Evolutionary conservation across 108 stramenopile species (phyloP).

Genomic region (Asterionellopsis glacialis): DNA sequence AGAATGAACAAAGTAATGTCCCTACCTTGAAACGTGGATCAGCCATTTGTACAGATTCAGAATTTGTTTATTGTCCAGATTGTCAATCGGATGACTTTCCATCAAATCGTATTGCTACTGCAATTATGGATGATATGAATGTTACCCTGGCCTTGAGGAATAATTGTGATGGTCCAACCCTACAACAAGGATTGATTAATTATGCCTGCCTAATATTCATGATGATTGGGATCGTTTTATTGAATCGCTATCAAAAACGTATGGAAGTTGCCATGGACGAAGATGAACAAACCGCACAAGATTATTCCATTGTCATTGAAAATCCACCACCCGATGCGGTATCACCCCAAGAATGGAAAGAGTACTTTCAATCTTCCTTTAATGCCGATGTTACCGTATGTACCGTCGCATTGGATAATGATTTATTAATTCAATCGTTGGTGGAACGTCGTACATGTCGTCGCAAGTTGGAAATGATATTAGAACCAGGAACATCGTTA

Average conservation of each 20-base stretch:
- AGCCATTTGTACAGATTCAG: slow-evolving; percentile 44
- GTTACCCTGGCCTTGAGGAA: slow-evolving; percentile 56
- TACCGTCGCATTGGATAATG: slow-evolving; percentile 83
- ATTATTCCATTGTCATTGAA: slow-evolving; percentile 78
- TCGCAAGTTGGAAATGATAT: slow-evolving; percentile 37
- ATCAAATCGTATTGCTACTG: slow-evolving; percentile 11
- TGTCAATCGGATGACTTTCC: slow-evolving; percentile 29
- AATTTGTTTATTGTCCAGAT: slow-evolving; percentile 60
- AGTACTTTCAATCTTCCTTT: slow-evolving; percentile 62
- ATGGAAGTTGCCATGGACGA: slow-evolving; percentile 72
- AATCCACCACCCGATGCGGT: slow-evolving; percentile 83
- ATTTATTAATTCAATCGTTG: slow-evolving; percentile 59
- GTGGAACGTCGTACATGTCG: slow-evolving; percentile 71
- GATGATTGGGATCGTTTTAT: slow-evolving; percentile 26
- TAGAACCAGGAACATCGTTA: slow-evolving; percentile 53
- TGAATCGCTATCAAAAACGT: slow-evolving; percentile 37
- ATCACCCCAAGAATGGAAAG: slow-evolving; percentile 80
- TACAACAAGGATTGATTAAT: slow-evolving; percentile 44
- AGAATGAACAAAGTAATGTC: slow-evolving; percentile 24
- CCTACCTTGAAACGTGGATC: slow-evolving; percentile 17
- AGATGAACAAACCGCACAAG: slow-evolving; percentile 88
- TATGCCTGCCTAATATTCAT: slow-evolving; percentile 50
- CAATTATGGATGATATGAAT: slow-evolving; percentile 14
- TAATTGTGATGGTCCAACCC: slow-evolving; percentile 62
- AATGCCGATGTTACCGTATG: slow-evolving; percentile 61